Evolutionary conservation across 78 protist genomes (phyloP), one percentile per base, ranked within the genome.

Genomic region (Speleostelium caveatum): DNA sequence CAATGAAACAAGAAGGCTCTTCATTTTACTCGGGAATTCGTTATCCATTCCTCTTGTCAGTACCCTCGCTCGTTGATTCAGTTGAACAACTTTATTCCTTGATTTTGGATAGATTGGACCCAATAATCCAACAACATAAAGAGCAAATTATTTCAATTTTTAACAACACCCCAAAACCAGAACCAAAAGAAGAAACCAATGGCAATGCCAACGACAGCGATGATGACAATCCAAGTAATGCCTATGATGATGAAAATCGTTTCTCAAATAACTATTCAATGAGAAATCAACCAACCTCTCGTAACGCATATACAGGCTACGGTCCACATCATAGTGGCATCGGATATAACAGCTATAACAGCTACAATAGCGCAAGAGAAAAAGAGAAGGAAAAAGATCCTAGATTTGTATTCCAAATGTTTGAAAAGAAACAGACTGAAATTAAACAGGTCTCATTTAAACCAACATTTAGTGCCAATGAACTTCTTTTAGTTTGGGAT

Each of bases 391-490:
- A 17, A 60, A 80, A 35, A n/a, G 89, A 80, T 14, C 89, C 89
- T 67, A 65, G 89, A 56, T 80, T 80, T 30, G 56, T 80, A 22
- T 80, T 80, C 71, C 89, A 80, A 68, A 80, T 80, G 67, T 19
- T 26, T 10, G 60, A 56, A 28, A 5, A n/a, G 2, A n/a, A 2
- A 8, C 17, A 56, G 30, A n/a, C 36, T 26, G 65, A 35, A 21
- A 26, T 5, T 17, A 6, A 58, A n/a, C 10, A 26, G 17, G 61
- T 16, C 7, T 71, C 45, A 51, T 51, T 66, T 69, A n/a, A n/a
- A n/a, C n/a, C n/a, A n/a, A 75, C 75, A 53, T 17, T 68, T 28
- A 67, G 39, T 19, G 26, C 63, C 0, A 12, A 10, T 10, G 51
- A 55, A 24, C 35, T 80, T 36, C 5, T 32, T 26, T 62, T 80